Evolutionary conservation across 495 filamentous ascomycete genomes (phyloP), one percentile per base, ranked within the genome.

Genomic region (Jackrogersella multiformis): DNA sequence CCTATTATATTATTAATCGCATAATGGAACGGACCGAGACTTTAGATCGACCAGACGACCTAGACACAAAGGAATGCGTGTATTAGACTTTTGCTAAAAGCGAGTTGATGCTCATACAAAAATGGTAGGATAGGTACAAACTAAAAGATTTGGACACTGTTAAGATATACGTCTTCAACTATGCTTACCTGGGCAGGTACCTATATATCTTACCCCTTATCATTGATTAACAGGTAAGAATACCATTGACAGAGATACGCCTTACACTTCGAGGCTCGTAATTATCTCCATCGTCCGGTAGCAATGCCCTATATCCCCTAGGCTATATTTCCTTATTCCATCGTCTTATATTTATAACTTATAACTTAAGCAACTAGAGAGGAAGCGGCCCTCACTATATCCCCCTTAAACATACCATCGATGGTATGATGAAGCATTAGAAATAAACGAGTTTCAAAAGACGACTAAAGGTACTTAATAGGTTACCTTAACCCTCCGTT

Each of bases 41-140:
- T 9, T 69, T 62, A 7, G 61, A 58, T 6, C 54, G 70, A 12
- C 55, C 63, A 7, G 59, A 64, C 12, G 63, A 67, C 16, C 58
- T 18, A 0, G 24, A 72, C 32, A 21, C n/a, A 2, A 21, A 44
- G 4, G n/a, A 38, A 18, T 3, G 57, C 51, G 10, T 1, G 30
- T 21, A 48, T 53, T 9, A 55, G 58, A 21, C 41, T 72, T 16
- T 46, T 3, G 39, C 20, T 0, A 46, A 54, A 15, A 57, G 66
- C 6, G 44, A 36, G 20, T 32, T 41, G 16, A 70, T 70, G 66
- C 20, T 73, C 10, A 56, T 70, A 30, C 42, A 7, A 0, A 44
- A 64, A 9, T n/a, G 16, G 30, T 0, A 36, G 58, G 39, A 49
- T 70, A 6, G 45, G 64, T 34, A 45, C 67, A 1, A 18, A 46